Evolutionary conservation across 306 rosid species (phyloP), one percentile per base, ranked within the genome.

Genomic region (Trichosanthes truncata): DNA sequence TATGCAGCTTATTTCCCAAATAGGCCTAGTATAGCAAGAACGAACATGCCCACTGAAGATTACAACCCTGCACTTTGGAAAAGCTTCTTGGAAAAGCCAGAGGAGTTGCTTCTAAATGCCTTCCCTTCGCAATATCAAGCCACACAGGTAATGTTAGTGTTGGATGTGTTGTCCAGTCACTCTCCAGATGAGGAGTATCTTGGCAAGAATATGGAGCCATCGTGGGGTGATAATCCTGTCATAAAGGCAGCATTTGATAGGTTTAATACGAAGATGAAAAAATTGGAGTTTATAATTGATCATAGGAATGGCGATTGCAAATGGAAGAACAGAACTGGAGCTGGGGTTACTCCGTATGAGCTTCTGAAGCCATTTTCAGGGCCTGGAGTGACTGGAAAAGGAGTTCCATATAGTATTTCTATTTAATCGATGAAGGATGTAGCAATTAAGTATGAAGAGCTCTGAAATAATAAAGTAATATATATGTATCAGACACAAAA

Each of bases 161-260:
- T 93, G 85, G 87, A 91, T 56, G 83, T 93, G 33, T 67, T 93
- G 21, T 93, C 94, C 4, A 87, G 65, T 78, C 97, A 93, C 75
- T 93, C 96, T 5, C 94, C 97, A 0, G 97, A 93, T 35, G 98
- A 93, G 81, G 91, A 93, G 76, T 91, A 93, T 77, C 63, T 93
- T 2, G 97, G 97, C 20, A 84, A 88, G 78, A 79, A 74, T 68
- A 80, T 89, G 82, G 96, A 89, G 78, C 86, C 88, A 0, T 74
- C 94, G 1, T 93, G 97, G 97, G 86, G n/a, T 2, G 89, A 88
- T 66, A 81, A 89, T 11, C 90, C 88, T 13, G 84, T 57, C 0
- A 86, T 93, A 69, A 87, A 56, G 62, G 88, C 81, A 9, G 91
- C 94, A 0, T 93, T 88, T 78, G 91, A 88, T 21, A 78, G 83